phyloP scores from a whole-genome alignment of 441 rosid species.

The Gossypium aridum region DNA sequence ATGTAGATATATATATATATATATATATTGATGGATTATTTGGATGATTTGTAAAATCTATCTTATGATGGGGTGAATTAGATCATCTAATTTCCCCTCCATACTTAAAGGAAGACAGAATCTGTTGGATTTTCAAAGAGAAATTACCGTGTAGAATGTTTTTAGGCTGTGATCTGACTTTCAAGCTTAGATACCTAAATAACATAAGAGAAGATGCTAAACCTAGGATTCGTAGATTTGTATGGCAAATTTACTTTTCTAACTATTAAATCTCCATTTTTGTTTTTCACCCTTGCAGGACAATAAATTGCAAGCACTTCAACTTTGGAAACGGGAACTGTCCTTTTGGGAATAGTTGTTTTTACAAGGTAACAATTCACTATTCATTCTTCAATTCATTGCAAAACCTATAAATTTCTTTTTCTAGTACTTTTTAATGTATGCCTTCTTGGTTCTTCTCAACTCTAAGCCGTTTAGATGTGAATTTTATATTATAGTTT shows the following conservation, averaged over 20 bases:
- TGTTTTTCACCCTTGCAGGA: slow-evolving; percentile 34
- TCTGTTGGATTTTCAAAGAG: not conserved
- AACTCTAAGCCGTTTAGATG: not conserved
- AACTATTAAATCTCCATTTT: not conserved
- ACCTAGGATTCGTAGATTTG: not conserved
- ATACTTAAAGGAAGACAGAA: not conserved
- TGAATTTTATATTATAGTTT: not conserved
- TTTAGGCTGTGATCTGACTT: not conserved
- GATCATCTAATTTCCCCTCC: not conserved
- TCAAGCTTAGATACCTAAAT: not conserved
- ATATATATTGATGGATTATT: not conserved
- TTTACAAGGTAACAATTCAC: slow-evolving; percentile 63
- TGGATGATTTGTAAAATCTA: not conserved
- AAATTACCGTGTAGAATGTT: not conserved
- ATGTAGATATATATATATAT: not conserved
- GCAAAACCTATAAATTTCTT: not conserved
- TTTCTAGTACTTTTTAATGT: not conserved
- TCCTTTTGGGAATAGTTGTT: slow-evolving; percentile 95
- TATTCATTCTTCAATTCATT: not conserved
- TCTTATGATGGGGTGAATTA: not conserved
- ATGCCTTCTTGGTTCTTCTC: not conserved
- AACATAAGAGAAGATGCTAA: not conserved
- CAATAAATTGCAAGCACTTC: slow-evolving; percentile 36
- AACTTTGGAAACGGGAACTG: slow-evolving; percentile 61
- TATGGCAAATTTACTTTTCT: not conserved